Conservation (phyloP, 192 early-diverging fungal genomes). For the Phlyctochytrium bullatum region DNA sequence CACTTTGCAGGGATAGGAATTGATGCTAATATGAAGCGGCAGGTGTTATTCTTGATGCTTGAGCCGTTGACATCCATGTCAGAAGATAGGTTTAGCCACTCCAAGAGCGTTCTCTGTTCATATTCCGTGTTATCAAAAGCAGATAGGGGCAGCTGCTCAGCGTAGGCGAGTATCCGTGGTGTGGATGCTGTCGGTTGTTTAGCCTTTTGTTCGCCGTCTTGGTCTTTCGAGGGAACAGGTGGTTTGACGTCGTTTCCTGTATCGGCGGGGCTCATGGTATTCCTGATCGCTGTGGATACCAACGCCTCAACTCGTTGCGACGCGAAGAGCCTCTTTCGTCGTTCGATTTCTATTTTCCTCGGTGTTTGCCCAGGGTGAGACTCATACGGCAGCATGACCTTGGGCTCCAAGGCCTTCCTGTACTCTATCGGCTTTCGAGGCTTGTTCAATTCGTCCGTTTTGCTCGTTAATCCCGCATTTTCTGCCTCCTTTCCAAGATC, state of each 20-base stretch:
- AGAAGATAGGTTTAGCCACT: conserved; percentile 48
- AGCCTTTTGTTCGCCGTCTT: too few species aligned
- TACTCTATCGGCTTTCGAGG: conserved; percentile 16
- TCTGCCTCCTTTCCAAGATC: too few species aligned
- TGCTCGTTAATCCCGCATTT: not conserved
- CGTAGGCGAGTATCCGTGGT: not conserved
- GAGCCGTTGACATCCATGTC: not conserved
- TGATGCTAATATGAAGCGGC: conserved; percentile 22
- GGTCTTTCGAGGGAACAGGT: not conserved
- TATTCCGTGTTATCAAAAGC: conserved; percentile 50
- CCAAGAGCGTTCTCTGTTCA: conserved; percentile 41
- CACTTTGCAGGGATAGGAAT: conserved; percentile 45
- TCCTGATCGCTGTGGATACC: conserved; percentile 13
- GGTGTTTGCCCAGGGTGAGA: conserved; percentile 49
- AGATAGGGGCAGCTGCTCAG: conserved; percentile 33
- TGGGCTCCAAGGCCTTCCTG: conserved; percentile 49
- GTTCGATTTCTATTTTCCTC: conserved; percentile 56
- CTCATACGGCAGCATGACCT: conserved; percentile 48
- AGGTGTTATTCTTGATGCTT: not conserved
- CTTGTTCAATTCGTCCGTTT: not conserved
- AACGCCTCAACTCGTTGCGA: conserved; percentile 35
- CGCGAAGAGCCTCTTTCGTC: conserved; percentile 46
- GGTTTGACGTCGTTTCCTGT: not conserved
- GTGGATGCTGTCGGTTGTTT: not conserved
- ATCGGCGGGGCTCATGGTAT: not conserved